Percentiles rank a stretch among this genome's conserved stretches.
Evolutionary conservation across 208 protist genomes (phyloP).

Genomic region (Trypanosoma conorhini): DNA sequence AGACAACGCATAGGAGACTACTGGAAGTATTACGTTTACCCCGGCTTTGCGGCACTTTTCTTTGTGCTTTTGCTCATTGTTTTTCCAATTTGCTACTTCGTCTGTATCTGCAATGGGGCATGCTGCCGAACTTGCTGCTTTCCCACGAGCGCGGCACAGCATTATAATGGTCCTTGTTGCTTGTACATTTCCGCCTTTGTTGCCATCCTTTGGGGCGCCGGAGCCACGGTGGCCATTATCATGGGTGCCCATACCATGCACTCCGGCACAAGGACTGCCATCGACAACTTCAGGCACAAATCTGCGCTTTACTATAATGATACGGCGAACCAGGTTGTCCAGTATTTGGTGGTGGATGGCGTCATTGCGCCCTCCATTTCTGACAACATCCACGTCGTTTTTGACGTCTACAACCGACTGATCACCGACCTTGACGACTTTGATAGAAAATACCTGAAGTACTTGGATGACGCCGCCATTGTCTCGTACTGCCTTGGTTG

Average conservation of each 20-base stretch:
- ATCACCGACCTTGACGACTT: constrained; percentile 30
- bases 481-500: constrained; percentile 52
- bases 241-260: constrained; percentile 17
- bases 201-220: constrained; percentile 3
- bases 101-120: constrained; percentile 24
- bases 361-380: neutral
- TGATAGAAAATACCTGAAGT: constrained; percentile 59
- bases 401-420: constrained; percentile 35
- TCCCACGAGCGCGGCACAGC: constrained; percentile 31
- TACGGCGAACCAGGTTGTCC: constrained; percentile 33
- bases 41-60: constrained; percentile 56
- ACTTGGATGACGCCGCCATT: constrained; percentile 53
- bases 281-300: constrained; percentile 36
- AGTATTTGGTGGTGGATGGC: neutral
- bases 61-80: constrained; percentile 55
- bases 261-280: neutral
- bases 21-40: constrained; percentile 70
- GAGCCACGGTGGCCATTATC: constrained; percentile 17
- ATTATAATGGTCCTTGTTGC: constrained; percentile 19
- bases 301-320: constrained; percentile 53
- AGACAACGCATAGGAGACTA: constrained; percentile 48
- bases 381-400: constrained; percentile 39
- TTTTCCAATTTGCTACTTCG: constrained; percentile 59
- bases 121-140: constrained; percentile 34
- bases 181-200: constrained; percentile 14